Evolutionary conservation across 2,329 filamentous ascomycete species (phyloP).

Genomic region (Podosphaera fusca): DNA sequence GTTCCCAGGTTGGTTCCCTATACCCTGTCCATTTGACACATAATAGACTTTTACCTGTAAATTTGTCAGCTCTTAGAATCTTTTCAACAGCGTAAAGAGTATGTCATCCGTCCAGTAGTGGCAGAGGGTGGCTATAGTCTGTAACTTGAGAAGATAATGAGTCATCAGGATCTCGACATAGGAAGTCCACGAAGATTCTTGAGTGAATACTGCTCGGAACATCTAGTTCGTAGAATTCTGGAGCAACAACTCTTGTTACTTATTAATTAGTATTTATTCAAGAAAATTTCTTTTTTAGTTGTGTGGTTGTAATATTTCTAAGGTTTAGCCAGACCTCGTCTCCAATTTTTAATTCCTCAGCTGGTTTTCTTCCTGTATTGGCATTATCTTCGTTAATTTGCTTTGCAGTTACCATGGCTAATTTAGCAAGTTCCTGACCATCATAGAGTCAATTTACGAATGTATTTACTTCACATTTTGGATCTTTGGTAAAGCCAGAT

Average conservation of each 20-base stretch:
- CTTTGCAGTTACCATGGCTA: neutral
- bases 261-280: neutral
- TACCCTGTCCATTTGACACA: neutral
- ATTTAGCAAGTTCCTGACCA: neutral
- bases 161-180: neutral
- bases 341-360: neutral
- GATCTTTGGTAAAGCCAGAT: too few species aligned
- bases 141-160: neutral
- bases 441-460: neutral
- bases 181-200: neutral
- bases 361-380: neutral
- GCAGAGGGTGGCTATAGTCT: neutral
- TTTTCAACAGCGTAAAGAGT: neutral
- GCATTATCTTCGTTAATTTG: neutral
- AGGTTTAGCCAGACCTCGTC: neutral
- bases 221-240: neutral
- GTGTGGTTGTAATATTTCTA: neutral
- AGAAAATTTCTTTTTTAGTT: neutral
- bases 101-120: neutral
- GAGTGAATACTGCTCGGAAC: neutral
- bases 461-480: too few species aligned
- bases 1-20: too few species aligned
- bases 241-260: neutral
- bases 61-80: neutral
- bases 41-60: neutral